A percentile compares a stretch with the other conserved stretches of the same genome.
phyloP scores from a whole-genome alignment of 495 filamentous ascomycete genomes.

The Xylaria nigripes region DNA sequence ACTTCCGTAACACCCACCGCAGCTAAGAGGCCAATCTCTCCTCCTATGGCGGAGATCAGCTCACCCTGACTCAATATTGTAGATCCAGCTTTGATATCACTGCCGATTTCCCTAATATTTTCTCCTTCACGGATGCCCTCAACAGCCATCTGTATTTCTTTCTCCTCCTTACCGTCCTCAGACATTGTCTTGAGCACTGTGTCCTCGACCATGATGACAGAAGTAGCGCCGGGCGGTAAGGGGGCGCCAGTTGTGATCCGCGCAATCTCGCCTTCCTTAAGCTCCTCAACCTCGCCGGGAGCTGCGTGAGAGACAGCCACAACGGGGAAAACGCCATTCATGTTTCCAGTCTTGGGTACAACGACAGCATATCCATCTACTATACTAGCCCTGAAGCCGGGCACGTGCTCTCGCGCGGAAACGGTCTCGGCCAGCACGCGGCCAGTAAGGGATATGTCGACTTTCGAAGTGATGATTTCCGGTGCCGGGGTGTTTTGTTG shows the following conservation, averaged over 20 bases:
- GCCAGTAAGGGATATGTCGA: conserved; percentile 58
- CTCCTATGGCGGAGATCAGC: conserved; percentile 71
- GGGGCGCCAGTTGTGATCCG: conserved; percentile 93
- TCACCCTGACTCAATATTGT: conserved; percentile 68
- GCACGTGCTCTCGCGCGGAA: conserved; percentile 69
- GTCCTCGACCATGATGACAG: conserved; percentile 97
- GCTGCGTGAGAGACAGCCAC: conserved; percentile 78
- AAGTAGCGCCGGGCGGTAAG: conserved; percentile 76
- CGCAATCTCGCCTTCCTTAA: conserved; percentile 69
- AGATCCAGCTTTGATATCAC: conserved; percentile 64
- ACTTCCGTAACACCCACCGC: conserved; percentile 72
- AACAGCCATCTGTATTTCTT: conserved; percentile 74
- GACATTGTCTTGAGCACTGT: conserved; percentile 65
- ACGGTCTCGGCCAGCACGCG: conserved; percentile 78
- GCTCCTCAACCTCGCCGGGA: conserved; percentile 46
- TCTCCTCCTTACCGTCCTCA: conserved; percentile 75
- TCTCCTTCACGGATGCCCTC: conserved; percentile 66
- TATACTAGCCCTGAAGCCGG: conserved; percentile 90
- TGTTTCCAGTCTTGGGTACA: conserved; percentile 49
- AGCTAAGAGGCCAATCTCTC: conserved; percentile 82
- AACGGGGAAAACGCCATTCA: conserved; percentile 77
- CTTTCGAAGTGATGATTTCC: conserved; percentile 44
- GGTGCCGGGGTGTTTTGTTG: conserved; percentile 57
- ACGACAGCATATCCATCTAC: conserved; percentile 93
- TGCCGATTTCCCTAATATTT: conserved; percentile 86